Evolutionary conservation across 306 rosid genomes (phyloP).

Genomic region (Mimosa bimucronata): DNA sequence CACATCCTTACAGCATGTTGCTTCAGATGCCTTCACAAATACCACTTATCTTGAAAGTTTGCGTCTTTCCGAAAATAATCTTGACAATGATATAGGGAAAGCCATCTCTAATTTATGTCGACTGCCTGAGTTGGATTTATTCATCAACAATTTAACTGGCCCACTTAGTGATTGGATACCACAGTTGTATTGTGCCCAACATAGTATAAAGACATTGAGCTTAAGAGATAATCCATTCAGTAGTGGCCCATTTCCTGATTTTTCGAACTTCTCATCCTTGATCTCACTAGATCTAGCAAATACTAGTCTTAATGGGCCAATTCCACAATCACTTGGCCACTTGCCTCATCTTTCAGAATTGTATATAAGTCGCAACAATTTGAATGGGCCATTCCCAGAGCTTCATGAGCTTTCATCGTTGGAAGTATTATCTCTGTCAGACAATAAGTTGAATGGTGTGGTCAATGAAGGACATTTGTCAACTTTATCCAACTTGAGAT

Average conservation of each 20-base stretch:
- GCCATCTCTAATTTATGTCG: not conserved
- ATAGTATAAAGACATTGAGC: not conserved
- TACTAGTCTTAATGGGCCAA: not conserved
- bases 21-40: not conserved
- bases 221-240: not conserved
- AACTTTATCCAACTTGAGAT: not conserved
- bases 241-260: not conserved
- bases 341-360: not conserved
- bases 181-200: not conserved
- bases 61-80: rapidly evolving
- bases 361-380: not conserved
- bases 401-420: not conserved
- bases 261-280: not conserved
- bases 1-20: not conserved
- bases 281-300: rapidly evolving
- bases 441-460: not conserved
- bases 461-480: not conserved
- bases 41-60: not conserved
- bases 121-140: rapidly evolving
- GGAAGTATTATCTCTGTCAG: rapidly evolving
- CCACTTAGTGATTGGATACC: not conserved
- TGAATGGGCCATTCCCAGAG: not conserved
- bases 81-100: not conserved
- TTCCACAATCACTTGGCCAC: not conserved
- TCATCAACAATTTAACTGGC: not conserved